Evolutionary conservation across 345 rosid genomes (phyloP).

Genomic region (Triadica sebifera): DNA sequence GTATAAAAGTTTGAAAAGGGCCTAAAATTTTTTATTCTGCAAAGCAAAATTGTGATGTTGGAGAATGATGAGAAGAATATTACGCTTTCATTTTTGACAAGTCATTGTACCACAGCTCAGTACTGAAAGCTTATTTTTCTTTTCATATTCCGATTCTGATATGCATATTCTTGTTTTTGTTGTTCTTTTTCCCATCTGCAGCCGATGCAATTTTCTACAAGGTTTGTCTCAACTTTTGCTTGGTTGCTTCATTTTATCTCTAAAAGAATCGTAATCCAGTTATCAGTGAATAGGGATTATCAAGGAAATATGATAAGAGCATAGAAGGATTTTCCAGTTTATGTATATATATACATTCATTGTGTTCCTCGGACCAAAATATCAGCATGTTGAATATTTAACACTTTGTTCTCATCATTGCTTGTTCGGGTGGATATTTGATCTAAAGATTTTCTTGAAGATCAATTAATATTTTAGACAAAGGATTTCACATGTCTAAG

Average conservation of each 20-base stretch:
- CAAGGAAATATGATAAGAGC: neutral
- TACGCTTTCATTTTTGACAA: neutral
- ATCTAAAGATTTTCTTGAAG: neutral
- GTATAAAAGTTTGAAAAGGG: neutral
- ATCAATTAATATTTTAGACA: neutral
- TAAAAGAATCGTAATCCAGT: neutral
- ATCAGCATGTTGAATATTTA: neutral
- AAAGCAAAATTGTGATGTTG: neutral
- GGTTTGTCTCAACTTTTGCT: slow-evolving; percentile 42
- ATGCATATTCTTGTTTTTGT: neutral
- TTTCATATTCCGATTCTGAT: slow-evolving; percentile 10
- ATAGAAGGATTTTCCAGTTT: neutral
- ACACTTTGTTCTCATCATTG: neutral
- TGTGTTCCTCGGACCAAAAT: neutral
- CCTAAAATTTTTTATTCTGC: neutral
- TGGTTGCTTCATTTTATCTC: slow-evolving; percentile 9
- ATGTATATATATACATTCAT: neutral
- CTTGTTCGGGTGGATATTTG: neutral
- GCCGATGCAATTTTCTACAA: slow-evolving; percentile 66
- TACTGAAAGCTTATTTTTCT: slow-evolving; percentile 10
- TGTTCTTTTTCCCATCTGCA: slow-evolving; percentile 47
- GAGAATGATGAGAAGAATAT: neutral
- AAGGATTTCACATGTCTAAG: neutral
- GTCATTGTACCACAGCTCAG: neutral
- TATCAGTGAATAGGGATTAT: neutral